phyloP scores from a whole-genome alignment of 345 rosid genomes.

The Anacardium occidentale region DNA sequence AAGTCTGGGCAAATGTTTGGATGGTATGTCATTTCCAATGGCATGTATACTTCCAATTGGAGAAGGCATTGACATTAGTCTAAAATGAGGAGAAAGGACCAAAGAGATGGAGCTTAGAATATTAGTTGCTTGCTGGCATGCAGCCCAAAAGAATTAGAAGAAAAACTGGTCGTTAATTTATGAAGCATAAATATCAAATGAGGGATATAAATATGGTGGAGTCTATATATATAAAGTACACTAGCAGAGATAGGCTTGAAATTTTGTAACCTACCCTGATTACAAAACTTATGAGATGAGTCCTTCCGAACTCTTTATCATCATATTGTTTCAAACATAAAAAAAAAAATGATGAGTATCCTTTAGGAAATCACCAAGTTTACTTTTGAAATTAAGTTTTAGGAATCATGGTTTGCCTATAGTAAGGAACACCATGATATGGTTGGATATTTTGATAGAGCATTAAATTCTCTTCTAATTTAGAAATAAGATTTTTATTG shows the following conservation, averaged over 20 bases:
- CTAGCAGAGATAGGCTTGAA: neutral
- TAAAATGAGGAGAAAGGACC: neutral
- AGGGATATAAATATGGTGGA: neutral
- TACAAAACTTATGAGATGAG: neutral
- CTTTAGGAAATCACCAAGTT: neutral
- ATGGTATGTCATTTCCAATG: slow-evolving; percentile 45
- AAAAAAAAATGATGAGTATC: neutral
- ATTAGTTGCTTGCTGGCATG: neutral
- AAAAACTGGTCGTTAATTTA: neutral
- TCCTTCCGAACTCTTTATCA: neutral
- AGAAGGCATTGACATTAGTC: neutral
- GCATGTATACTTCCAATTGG: neutral
- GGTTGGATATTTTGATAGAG: neutral
- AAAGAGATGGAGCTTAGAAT: neutral
- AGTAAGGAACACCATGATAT: neutral
- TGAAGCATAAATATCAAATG: neutral
- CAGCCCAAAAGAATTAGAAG: neutral
- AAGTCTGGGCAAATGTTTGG: slow-evolving; percentile 96
- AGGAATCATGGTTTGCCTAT: neutral
- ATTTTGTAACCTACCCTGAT: neutral
- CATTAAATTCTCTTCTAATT: neutral
- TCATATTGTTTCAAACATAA: neutral
- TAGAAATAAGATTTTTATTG: neutral
- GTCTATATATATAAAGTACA: neutral
- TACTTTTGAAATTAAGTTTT: neutral